These are phyloP conservation scores for Trichoderma asperelloides DNA, from an alignment of 495 filamentous ascomycete species.

Conservation along the genomic window DNA sequence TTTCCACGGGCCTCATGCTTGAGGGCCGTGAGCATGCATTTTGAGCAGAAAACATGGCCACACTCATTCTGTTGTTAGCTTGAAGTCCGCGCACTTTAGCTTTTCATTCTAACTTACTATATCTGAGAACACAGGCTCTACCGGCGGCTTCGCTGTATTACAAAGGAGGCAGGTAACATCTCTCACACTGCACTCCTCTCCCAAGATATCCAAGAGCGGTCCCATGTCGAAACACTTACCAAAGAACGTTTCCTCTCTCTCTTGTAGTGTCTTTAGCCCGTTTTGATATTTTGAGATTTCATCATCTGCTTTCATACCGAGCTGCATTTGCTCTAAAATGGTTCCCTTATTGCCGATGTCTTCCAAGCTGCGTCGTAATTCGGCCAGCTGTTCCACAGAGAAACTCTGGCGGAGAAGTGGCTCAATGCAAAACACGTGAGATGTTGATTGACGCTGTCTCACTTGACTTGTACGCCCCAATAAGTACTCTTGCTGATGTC, in stretches of 20 bases:
- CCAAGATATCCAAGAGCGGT: background rate
- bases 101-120: background rate
- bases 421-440: background rate
- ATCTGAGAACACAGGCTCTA: background rate
- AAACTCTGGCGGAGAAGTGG: background rate
- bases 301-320: background rate
- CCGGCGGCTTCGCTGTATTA: background rate
- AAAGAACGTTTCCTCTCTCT: background rate
- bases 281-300: background rate
- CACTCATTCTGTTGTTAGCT: conserved; percentile 18
- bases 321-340: background rate
- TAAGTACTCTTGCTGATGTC: background rate
- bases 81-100: conserved; percentile 5
- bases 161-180: background rate
- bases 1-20: background rate
- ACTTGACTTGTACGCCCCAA: background rate
- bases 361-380: background rate
- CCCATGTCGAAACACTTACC: conserved; percentile 6
- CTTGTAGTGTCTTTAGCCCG: background rate
- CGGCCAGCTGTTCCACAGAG: background rate
- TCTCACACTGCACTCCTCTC: background rate
- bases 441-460: background rate
- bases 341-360: background rate
- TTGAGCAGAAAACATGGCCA: conserved; percentile 22
- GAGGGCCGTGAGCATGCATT: conserved; percentile 12